A percentile compares a stretch with the other conserved stretches of the same genome.
phyloP scores from a whole-genome alignment of 106 monocot species.

The Chionographis japonica region DNA sequence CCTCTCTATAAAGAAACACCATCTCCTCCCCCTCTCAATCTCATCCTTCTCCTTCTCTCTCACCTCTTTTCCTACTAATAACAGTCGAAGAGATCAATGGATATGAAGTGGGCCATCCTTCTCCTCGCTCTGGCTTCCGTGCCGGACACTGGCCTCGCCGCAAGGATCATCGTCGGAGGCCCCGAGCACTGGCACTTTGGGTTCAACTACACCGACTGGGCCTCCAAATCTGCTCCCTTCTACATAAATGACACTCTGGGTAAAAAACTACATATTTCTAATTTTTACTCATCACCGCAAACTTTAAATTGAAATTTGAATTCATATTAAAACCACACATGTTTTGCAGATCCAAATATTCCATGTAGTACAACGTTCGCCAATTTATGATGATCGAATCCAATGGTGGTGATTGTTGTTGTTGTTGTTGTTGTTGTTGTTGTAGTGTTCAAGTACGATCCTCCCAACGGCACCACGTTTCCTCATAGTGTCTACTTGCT shows the following conservation, averaged over 20 bases:
- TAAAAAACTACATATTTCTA: neutral
- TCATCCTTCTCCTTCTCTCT: no score
- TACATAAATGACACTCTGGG: slow-evolving; percentile 13
- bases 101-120: neutral
- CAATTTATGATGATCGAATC: no score
- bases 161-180: neutral
- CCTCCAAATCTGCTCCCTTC: slow-evolving; percentile 5
- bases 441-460: slow-evolving; percentile 10
- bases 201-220: slow-evolving; percentile 9
- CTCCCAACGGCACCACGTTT: neutral
- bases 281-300: neutral
- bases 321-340: no score
- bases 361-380: no score
- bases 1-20: no score
- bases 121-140: slow-evolving; percentile 1
- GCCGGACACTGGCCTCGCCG: neutral
- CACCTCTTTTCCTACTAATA: no score
- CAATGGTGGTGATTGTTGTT: no score
- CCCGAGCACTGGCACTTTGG: slow-evolving; percentile 5
- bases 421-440: no score
- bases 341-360: no score
- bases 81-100: no score
- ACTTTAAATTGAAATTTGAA: no score
- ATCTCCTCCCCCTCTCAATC: no score
- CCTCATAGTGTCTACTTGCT: slow-evolving; percentile 7